Conservation (phyloP, 345 rosid genomes). For the Acer campestre region DNA sequence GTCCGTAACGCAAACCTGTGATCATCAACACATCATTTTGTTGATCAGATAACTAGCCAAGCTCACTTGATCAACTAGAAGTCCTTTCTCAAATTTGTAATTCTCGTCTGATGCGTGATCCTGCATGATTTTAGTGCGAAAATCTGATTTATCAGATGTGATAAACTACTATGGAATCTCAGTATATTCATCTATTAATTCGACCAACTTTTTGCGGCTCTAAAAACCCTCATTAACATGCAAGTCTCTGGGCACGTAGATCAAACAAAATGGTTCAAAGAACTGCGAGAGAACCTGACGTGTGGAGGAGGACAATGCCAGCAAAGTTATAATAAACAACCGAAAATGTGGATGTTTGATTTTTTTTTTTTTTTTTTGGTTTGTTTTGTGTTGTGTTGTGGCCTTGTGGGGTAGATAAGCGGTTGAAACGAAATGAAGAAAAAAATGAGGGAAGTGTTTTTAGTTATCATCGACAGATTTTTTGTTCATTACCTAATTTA, state of each 20-base stretch:
- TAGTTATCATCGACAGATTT: slow-evolving; percentile 27
- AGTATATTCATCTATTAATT: neutral
- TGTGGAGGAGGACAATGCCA: neutral
- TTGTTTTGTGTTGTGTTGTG: neutral
- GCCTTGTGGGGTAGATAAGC: slow-evolving; percentile 34
- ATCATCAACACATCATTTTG: neutral
- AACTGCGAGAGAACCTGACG: no score
- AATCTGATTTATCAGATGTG: no score
- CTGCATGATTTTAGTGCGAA: no score
- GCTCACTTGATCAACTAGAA: no score
- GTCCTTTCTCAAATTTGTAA: neutral
- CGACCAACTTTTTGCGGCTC: neutral
- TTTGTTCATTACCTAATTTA: slow-evolving; percentile 10
- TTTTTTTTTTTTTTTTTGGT: neutral
- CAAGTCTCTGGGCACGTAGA: neutral
- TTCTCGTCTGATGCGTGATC: no score
- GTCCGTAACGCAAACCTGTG: no score
- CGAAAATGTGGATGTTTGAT: neutral
- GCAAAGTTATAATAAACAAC: neutral
- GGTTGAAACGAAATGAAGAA: slow-evolving; percentile 22
- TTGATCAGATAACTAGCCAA: neutral
- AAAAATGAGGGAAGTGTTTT: neutral
- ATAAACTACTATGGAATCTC: no score
- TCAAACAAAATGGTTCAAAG: no score
- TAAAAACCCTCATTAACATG: neutral